These are phyloP conservation scores for Prunus armeniaca DNA, from an alignment of 306 rosid species.

Conservation along the genomic window DNA sequence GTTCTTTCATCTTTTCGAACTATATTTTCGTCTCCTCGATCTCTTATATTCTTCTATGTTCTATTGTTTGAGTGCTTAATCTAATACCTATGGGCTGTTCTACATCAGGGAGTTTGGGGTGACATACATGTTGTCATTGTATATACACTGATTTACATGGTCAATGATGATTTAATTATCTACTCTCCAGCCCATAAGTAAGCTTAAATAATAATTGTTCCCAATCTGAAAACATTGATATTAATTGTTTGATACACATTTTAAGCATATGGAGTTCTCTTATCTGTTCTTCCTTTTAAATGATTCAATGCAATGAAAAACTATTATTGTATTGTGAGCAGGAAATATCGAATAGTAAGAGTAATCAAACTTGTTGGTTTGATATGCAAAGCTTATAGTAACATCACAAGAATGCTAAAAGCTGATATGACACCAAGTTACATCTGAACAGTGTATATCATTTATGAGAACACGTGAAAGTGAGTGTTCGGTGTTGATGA, in stretches of 20 bases:
- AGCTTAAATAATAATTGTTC: not conserved
- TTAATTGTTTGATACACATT: not conserved
- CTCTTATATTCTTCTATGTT: no score
- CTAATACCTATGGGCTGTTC: no score
- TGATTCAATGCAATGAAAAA: not conserved
- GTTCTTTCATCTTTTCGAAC: no score
- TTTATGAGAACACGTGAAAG: not conserved
- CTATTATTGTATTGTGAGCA: not conserved
- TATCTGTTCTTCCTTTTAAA: not conserved
- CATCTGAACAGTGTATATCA: not conserved
- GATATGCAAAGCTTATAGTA: not conserved
- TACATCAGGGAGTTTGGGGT: not conserved
- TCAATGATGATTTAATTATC: not conserved
- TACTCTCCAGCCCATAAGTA: not conserved
- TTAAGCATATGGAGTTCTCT: not conserved
- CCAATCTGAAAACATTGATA: not conserved
- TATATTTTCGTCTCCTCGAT: no score
- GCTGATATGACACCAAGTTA: not conserved
- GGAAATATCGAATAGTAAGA: not conserved
- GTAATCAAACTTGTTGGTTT: not conserved
- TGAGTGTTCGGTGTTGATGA: not conserved
- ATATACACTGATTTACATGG: not conserved
- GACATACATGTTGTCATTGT: not conserved
- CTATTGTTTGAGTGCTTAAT: no score
- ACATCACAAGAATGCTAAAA: not conserved